These are phyloP conservation scores for Melocanna baccifera DNA, from an alignment of 176 grass and related monocot species.

Conservation along the genomic window DNA sequence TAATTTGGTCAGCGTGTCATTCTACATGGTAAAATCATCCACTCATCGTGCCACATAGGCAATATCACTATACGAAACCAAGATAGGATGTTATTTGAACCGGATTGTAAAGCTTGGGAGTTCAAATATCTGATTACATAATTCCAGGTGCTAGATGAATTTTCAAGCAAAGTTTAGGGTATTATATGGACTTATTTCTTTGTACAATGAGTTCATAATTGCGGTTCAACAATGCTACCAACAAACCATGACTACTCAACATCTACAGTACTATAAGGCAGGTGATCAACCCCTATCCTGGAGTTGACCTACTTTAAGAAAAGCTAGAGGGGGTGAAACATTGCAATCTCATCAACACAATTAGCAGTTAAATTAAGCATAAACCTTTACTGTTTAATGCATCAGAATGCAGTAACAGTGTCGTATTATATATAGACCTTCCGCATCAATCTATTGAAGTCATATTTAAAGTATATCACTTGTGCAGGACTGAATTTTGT, in stretches of 20 bases:
- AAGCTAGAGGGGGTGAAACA: slow-evolving; percentile 11
- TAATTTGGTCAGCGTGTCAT: too few species aligned
- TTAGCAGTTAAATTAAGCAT: slow-evolving; percentile 4
- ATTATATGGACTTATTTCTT: background rate
- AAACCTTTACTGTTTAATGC: background rate
- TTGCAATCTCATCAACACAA: slow-evolving; percentile 26
- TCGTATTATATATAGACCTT: background rate
- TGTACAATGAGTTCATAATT: background rate
- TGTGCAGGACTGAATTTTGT: background rate
- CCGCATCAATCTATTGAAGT: background rate
- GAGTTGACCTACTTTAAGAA: slow-evolving; percentile 26
- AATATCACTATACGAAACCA: too few species aligned
- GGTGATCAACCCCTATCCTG: slow-evolving; percentile 41
- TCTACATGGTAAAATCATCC: rapidly evolving
- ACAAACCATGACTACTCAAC: background rate
- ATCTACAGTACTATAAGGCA: background rate
- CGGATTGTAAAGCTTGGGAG: too few species aligned
- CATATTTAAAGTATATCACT: background rate
- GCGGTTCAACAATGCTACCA: background rate
- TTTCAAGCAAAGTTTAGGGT: too few species aligned
- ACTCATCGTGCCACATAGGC: too few species aligned
- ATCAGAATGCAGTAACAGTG: background rate
- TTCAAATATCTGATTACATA: too few species aligned
- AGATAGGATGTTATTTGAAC: too few species aligned
- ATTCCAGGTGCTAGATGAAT: too few species aligned